phyloP scores from a whole-genome alignment of 106 monocot species.

The Dendrobium catenatum region DNA sequence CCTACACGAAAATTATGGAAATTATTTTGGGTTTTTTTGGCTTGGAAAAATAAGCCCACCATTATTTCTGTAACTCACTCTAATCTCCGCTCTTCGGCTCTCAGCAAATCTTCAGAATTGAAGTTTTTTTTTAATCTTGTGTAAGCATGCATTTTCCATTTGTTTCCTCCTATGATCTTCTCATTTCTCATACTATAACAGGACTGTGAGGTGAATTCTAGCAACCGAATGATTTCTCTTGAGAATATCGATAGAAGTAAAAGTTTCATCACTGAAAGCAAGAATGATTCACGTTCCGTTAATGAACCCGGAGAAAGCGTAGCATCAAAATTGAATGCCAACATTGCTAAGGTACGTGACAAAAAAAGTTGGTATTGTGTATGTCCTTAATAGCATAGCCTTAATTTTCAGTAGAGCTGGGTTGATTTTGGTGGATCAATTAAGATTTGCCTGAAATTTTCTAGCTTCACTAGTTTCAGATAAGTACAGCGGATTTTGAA shows the following conservation, averaged over 20 bases:
- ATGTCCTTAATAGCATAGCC: background rate
- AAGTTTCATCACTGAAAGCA: background rate
- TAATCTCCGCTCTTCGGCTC: background rate
- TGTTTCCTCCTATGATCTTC: background rate
- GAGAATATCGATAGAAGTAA: slow-evolving; percentile 7
- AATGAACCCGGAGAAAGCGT: slow-evolving; percentile 5
- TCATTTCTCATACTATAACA: slow-evolving; percentile 10
- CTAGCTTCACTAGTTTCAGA: background rate
- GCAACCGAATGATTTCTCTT: slow-evolving; percentile 22
- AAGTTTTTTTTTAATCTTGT: background rate
- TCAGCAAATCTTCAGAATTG: background rate
- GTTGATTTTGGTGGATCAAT: background rate
- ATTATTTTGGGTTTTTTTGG: too few species aligned
- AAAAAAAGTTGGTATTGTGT: background rate
- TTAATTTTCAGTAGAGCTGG: background rate
- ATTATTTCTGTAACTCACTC: background rate
- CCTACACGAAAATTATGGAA: too few species aligned
- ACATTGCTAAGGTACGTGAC: slow-evolving; percentile 18
- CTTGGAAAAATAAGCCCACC: background rate
- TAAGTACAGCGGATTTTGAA: background rate
- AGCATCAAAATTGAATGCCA: slow-evolving; percentile 9
- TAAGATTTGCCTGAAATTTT: background rate
- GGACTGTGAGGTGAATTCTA: slow-evolving; percentile 12
- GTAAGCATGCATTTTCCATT: background rate
- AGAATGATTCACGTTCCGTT: background rate